Conservation (phyloP, 108 stramenopile species). For the Nitzschia sp. region DNA sequence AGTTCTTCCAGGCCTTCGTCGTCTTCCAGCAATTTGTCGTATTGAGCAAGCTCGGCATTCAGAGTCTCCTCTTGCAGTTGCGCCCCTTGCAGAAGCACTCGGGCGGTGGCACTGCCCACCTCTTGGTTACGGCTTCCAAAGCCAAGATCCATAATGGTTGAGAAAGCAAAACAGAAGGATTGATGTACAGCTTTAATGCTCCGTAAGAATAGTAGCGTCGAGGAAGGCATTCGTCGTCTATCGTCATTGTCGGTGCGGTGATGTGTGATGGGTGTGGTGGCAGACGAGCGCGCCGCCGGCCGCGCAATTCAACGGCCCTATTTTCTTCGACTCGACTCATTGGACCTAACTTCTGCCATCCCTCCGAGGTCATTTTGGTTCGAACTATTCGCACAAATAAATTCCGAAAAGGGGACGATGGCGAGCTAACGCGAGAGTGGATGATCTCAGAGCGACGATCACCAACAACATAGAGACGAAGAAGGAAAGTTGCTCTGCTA, state of each 20-base stretch:
- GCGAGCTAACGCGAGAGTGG: no score
- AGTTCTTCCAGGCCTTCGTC: conserved; percentile 91
- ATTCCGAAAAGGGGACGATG: background rate
- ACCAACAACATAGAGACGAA: no score
- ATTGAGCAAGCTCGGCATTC: conserved; percentile 64
- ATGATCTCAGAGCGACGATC: no score
- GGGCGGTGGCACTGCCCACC: conserved; percentile 65
- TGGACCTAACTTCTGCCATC: background rate
- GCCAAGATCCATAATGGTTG: conserved; percentile 80
- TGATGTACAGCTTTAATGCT: background rate
- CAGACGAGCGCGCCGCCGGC: background rate
- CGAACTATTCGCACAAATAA: background rate
- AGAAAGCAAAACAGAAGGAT: background rate
- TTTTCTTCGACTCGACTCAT: background rate
- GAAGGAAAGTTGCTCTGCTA: no score
- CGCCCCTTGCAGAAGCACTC: conserved; percentile 55
- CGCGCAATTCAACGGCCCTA: background rate
- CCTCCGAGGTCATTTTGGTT: background rate
- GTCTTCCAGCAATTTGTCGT: conserved; percentile 82
- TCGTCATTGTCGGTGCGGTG: no score
- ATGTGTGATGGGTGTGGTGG: background rate
- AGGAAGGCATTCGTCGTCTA: no score
- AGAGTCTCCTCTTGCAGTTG: conserved; percentile 65
- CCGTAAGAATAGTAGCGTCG: no score
- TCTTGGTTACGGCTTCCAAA: conserved; percentile 77